Evolutionary conservation across 1,284 basidiomycete genomes (phyloP).

Genomic region (Vanrija humicola): DNA sequence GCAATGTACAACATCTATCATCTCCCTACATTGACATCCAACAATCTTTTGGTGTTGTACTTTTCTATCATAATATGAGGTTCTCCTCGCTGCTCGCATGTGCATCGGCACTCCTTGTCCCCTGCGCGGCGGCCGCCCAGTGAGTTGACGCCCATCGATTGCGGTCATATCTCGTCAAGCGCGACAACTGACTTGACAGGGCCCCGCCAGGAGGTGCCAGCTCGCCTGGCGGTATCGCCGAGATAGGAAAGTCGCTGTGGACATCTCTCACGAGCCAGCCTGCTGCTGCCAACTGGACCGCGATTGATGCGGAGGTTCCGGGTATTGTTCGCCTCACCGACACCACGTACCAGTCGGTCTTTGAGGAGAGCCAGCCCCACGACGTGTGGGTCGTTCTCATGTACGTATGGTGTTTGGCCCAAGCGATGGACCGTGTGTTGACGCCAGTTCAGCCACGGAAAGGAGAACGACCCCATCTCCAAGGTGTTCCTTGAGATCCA

Average conservation of each 20-base stretch:
- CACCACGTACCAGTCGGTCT: constrained; percentile 27
- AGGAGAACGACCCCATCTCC: constrained; percentile 17
- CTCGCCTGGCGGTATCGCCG: too few relatives aligned
- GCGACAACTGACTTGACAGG: too few relatives aligned
- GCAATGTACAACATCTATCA: too few relatives aligned
- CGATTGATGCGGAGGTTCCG: constrained; percentile 63
- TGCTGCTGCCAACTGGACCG: constrained; percentile 52
- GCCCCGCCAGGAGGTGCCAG: too few relatives aligned
- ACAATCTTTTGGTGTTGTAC: too few relatives aligned
- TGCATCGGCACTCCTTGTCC: too few relatives aligned
- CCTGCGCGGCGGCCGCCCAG: too few relatives aligned
- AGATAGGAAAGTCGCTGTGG: background rate
- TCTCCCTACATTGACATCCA: too few relatives aligned
- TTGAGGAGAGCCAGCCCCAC: constrained; percentile 18
- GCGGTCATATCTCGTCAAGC: too few relatives aligned
- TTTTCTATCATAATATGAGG: too few relatives aligned
- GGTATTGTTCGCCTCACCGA: constrained; percentile 47
- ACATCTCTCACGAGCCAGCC: background rate
- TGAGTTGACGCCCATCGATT: too few relatives aligned
- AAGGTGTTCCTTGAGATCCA: constrained; percentile 21
- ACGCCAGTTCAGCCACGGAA: constrained; percentile 20
- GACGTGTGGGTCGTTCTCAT: constrained; percentile 33
- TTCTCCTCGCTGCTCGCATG: too few relatives aligned
- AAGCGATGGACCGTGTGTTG: background rate
- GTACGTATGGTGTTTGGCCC: constrained; percentile 19